phyloP scores from a whole-genome alignment of 2,329 filamentous ascomycete genomes.

The Endocalyx cinctus region DNA sequence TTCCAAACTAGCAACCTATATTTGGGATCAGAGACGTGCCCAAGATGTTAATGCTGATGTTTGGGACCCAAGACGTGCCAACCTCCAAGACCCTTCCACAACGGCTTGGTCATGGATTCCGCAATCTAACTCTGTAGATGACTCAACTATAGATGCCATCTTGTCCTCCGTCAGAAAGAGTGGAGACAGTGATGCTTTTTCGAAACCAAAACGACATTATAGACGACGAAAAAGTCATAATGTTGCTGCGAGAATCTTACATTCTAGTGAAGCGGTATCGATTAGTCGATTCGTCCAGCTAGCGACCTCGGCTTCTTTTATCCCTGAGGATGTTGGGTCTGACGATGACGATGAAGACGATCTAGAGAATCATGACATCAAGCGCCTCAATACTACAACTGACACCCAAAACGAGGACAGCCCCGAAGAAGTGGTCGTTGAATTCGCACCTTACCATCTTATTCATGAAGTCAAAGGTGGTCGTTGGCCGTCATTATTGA shows the following conservation, averaged over 20 bases:
- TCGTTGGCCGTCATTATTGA: conserved; percentile 9
- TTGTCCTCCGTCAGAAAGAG: conserved; percentile 16
- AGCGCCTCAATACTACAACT: too few relatives aligned
- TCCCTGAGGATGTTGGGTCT: conserved; percentile 8
- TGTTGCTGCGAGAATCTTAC: too few relatives aligned
- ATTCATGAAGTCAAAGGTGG: conserved; percentile 5
- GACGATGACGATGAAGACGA: conserved; percentile 13
- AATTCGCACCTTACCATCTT: conserved; percentile 5
- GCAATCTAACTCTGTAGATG: conserved; percentile 7
- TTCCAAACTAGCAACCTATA: conserved; percentile 21
- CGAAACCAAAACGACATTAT: conserved; percentile 5
- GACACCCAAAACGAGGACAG: too few relatives aligned
- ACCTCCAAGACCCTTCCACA: conserved; percentile 19
- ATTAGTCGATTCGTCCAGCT: too few relatives aligned
- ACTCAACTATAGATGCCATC: conserved; percentile 12
- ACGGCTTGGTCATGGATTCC: conserved; percentile 20
- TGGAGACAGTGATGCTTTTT: conserved; percentile 12
- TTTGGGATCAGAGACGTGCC: conserved; percentile 22
- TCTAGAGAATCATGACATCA: too few relatives aligned
- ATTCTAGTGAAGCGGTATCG: too few relatives aligned
- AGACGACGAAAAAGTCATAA: neutral
- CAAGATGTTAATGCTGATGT: conserved; percentile 10
- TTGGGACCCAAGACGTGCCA: conserved; percentile 15
- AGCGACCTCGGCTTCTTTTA: conserved; percentile 7
- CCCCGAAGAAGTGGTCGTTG: neutral